These are phyloP conservation scores for Hypoxylon fuscum DNA, from an alignment of 495 filamentous ascomycete genomes.

Conservation along the genomic window DNA sequence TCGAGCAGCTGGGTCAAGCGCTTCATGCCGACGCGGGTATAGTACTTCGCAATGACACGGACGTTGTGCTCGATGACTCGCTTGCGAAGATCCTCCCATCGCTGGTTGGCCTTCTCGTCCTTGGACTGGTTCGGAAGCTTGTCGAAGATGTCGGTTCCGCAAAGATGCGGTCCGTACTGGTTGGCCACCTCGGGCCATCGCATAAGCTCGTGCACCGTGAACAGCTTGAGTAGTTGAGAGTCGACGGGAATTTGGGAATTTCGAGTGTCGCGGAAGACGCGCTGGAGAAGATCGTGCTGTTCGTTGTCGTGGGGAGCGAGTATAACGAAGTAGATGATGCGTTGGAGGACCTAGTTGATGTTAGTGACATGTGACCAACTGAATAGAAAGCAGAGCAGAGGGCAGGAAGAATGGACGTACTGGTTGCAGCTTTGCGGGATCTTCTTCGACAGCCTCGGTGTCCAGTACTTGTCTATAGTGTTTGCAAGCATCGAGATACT, in stretches of 20 bases:
- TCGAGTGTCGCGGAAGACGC: conserved; percentile 77
- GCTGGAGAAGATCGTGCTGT: conserved; percentile 95
- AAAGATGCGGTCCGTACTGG: conserved; percentile 87
- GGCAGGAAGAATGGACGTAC: conserved; percentile 60
- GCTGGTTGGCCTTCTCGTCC: conserved; percentile 78
- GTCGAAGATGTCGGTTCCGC: conserved; percentile 88
- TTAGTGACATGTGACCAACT: conserved; percentile 49
- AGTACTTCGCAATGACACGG: conserved; percentile 96
- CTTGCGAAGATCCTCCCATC: conserved; percentile 95
- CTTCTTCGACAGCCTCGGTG: conserved; percentile 91
- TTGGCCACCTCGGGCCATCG: conserved; percentile 93
- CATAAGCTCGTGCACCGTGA: conserved; percentile 97
- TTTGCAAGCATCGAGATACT: conserved; percentile 97
- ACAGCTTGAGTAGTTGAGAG: conserved; percentile 84
- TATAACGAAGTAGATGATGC: conserved; percentile 96
- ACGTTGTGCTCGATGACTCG: conserved; percentile 99
- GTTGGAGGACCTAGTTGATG: conserved; percentile 75
- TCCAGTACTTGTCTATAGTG: conserved; percentile 95
- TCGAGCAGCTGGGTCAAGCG: conserved; percentile 90
- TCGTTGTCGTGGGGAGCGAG: conserved; percentile 98
- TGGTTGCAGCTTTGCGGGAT: conserved; percentile 81
- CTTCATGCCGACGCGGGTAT: conserved; percentile 92
- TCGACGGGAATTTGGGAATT: conserved; percentile 76
- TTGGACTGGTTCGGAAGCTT: conserved; percentile 63
- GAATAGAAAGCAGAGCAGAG: background rate